Conservation (phyloP, 768 basidiomycete species). For the Suillus brevipes region DNA sequence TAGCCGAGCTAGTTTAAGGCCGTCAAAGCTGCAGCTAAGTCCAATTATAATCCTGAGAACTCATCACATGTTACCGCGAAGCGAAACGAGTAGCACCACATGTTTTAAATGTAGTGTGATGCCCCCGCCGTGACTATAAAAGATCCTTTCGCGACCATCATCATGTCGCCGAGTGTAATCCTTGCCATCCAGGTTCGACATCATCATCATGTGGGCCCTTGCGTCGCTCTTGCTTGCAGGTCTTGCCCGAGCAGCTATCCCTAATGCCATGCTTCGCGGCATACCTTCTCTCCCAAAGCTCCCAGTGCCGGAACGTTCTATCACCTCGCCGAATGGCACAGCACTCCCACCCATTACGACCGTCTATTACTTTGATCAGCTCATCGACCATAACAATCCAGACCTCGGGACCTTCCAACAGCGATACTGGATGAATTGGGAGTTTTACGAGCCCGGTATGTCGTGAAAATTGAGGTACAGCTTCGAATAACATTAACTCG, state of each 20-base stretch:
- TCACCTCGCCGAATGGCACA: conserved; percentile 26
- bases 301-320: conserved; percentile 9
- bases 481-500: neutral
- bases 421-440: conserved; percentile 69
- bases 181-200: neutral
- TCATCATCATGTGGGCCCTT: neutral
- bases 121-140: neutral
- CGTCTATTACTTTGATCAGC: conserved; percentile 32
- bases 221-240: neutral
- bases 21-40: neutral
- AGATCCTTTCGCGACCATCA: neutral
- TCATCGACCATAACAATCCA: conserved; percentile 51
- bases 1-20: neutral
- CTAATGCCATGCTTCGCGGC: conserved; percentile 21
- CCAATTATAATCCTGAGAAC: neutral
- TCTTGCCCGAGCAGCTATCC: conserved; percentile 16
- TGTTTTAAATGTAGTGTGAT: neutral
- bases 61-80: neutral
- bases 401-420: conserved; percentile 71
- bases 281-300: conserved; percentile 18
- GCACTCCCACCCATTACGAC: conserved; percentile 27
- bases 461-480: neutral
- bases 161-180: neutral
- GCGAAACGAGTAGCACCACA: neutral
- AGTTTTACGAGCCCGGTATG: conserved; percentile 58